A percentile compares a stretch with the other conserved stretches of the same genome.
Conservation (phyloP, 257 asterid species). For the Nicotiana attenuata region DNA sequence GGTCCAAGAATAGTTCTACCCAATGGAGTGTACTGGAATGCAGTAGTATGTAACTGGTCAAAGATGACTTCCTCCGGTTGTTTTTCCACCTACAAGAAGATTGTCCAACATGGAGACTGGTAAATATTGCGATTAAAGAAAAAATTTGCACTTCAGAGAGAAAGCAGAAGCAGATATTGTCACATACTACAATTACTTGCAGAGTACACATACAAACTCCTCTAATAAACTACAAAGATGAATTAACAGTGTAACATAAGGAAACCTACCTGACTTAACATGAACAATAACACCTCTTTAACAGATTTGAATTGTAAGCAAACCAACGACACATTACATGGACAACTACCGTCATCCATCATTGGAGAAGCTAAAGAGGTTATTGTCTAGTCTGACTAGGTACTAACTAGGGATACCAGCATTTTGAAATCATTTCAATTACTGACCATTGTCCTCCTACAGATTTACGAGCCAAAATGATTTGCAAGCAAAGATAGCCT, state of each 20-base stretch:
- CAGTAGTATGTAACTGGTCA: slow-evolving; percentile 89
- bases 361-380: slow-evolving; percentile 3
- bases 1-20: slow-evolving; percentile 91
- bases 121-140: background rate
- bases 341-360: background rate
- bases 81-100: slow-evolving; percentile 58
- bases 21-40: slow-evolving; percentile 77
- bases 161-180: background rate
- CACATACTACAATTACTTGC: background rate
- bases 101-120: background rate
- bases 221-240: background rate
- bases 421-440: background rate
- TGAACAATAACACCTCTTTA: background rate
- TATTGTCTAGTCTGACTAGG: slow-evolving; percentile 3
- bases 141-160: background rate
- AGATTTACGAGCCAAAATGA: background rate
- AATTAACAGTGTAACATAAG: background rate
- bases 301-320: background rate
- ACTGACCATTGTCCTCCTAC: background rate
- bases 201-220: background rate
- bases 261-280: background rate
- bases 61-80: slow-evolving; percentile 78
- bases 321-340: background rate
- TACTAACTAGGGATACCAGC: background rate
- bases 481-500: background rate